Conservation (phyloP, 1,284 basidiomycete genomes). For the Ceratobasidium sp. region DNA sequence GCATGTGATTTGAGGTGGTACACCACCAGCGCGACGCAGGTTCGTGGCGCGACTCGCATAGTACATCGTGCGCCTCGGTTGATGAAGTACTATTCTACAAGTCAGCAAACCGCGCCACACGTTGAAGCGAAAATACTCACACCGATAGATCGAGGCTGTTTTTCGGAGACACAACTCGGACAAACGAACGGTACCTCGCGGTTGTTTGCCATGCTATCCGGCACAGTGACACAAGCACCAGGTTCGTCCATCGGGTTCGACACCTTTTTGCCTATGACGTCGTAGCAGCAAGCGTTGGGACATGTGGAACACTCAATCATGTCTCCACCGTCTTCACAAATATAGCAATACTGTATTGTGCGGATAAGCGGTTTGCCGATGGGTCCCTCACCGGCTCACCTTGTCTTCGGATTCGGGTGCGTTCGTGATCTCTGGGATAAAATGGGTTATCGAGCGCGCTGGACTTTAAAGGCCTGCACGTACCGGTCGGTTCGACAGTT, state of each 20-base stretch:
- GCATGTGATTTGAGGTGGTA: slow-evolving; percentile 16
- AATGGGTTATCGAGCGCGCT: too few relatives aligned
- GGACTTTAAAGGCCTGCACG: too few relatives aligned
- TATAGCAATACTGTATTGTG: slow-evolving; percentile 14
- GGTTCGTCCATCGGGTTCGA: not conserved
- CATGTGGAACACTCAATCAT: slow-evolving; percentile 22
- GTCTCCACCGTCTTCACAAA: slow-evolving; percentile 28
- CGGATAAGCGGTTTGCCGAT: too few relatives aligned
- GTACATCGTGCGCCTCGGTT: slow-evolving; percentile 13
- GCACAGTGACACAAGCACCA: slow-evolving; percentile 15
- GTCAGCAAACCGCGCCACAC: not conserved
- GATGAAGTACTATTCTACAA: slow-evolving; percentile 7
- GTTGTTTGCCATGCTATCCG: slow-evolving; percentile 17
- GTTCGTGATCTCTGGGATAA: too few relatives aligned
- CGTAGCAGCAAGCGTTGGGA: slow-evolving; percentile 12
- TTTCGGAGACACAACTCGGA: not conserved
- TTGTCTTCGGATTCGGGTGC: too few relatives aligned
- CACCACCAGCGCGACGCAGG: not conserved
- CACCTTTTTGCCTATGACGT: not conserved
- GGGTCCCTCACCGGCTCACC: too few relatives aligned
- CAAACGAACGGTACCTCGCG: not conserved
- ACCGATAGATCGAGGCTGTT: not conserved
- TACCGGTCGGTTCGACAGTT: too few relatives aligned
- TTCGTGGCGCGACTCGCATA: not conserved
- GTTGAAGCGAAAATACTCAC: not conserved